Percentiles rank a stretch among this genome's conserved stretches.
Conservation (phyloP, 495 filamentous ascomycete genomes). For the Bombardia bombarda region DNA sequence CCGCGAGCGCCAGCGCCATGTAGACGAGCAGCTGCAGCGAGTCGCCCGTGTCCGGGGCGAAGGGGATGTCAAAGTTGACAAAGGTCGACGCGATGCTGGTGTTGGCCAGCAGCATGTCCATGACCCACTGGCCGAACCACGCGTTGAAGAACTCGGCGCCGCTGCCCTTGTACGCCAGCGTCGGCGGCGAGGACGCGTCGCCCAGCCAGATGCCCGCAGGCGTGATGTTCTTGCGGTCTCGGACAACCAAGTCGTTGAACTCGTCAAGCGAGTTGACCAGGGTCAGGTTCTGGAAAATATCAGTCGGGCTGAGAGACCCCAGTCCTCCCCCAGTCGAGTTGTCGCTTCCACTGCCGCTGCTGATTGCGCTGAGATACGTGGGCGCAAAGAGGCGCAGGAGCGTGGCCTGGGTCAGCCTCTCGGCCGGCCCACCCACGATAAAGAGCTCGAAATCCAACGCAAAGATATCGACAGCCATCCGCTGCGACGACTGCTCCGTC, state of each 20-base stretch:
- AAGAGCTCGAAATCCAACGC: slow-evolving; percentile 25
- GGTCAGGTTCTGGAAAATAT: slow-evolving; percentile 39
- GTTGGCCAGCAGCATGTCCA: slow-evolving; percentile 57
- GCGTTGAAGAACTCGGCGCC: slow-evolving; percentile 35
- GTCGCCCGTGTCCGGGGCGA: slow-evolving; percentile 52
- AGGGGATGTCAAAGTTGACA: slow-evolving; percentile 62
- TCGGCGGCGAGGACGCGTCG: slow-evolving; percentile 43
- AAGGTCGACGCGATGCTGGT: slow-evolving; percentile 59
- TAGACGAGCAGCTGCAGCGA: slow-evolving; percentile 75
- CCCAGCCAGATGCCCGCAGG: slow-evolving; percentile 73
- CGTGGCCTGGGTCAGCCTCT: slow-evolving; percentile 32
- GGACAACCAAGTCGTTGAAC: slow-evolving; percentile 56
- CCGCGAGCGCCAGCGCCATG: slow-evolving; percentile 64
- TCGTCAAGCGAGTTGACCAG: slow-evolving; percentile 54
- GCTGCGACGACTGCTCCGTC: slow-evolving; percentile 21
- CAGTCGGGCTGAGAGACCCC: slow-evolving; percentile 6
- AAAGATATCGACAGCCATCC: slow-evolving; percentile 25
- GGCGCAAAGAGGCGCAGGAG: slow-evolving; percentile 40
- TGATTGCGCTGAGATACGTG: slow-evolving; percentile 15
- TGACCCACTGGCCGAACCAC: slow-evolving; percentile 62
- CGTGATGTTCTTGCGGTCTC: slow-evolving; percentile 55
- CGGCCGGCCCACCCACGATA: slow-evolving; percentile 55
- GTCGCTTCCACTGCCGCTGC: slow-evolving; percentile 7
- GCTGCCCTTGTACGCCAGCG: slow-evolving; percentile 53
- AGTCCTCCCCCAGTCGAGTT: slow-evolving; percentile 1